Base-by-base conservation (phyloP, 345 rosid species). In the Odontarrhena argentea region DNA sequence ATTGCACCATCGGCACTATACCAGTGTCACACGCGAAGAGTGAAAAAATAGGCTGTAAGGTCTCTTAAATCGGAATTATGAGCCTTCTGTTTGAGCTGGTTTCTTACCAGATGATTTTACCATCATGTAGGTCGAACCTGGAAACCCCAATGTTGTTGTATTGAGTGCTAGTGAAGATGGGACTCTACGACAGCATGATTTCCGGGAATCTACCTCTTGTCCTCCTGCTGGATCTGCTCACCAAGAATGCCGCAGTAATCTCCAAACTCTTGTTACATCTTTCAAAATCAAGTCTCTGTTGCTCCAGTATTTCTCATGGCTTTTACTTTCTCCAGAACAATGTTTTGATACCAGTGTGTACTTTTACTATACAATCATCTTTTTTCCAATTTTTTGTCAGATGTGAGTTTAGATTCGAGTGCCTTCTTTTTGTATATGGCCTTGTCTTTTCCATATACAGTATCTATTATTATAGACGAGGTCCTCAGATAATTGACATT, bases 131-230 rank as follows among this genome's bases (percentile, higher is more conserved):
- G 95, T 94, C 66, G 99, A 94, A 78, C 82, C 81, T 68, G 97
- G 96, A 34, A 94, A 94, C 60, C 99, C 99, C 37, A 84, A 91
- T 79, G 87, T 94, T 18, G 22, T 18, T 66, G 87, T 94, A 14
- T 91, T 97, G 99, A 91, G 97, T 79, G 96, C 97, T 37, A 91
- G 99, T 81, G 99, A 94, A 83, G 99, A 94, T 83, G 99, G 99
- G 70, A 94, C 99, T 51, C 76, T 94, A 63, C 79, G 96, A 75
- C 99, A 94, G 73, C 97, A 94, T 81, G 99, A 91, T 76, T 84
- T 88, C 70, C 82, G 96, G 46, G 96, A 94, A 76, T 82, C 86
- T 61, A 55, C 85, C 68, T 80, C 93, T 75, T 94, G 97, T 77
- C 99, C 97, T 73, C 88, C 86, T 50, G 79, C 85, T 8, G 95